These are phyloP conservation scores for Solanum hybrid DNA, from an alignment of 305 asterid genomes.

Conservation along the genomic window DNA sequence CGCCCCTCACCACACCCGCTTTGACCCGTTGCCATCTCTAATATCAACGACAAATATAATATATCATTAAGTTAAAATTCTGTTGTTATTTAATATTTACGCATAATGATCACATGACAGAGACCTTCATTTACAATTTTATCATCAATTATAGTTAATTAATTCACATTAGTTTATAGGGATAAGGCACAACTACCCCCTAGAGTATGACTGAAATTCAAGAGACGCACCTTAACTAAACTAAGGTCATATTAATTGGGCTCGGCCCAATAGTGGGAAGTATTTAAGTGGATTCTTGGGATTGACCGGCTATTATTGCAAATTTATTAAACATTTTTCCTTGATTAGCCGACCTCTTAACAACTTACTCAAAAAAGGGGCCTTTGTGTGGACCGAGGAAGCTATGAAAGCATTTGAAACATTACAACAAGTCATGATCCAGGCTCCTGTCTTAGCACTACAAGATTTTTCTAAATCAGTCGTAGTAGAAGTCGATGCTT, in stretches of 20 bases:
- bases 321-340: neutral
- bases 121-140: neutral
- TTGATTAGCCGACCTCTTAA: neutral
- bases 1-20: neutral
- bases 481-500: neutral
- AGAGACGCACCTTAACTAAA: neutral
- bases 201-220: too few relatives aligned
- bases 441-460: neutral
- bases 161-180: neutral
- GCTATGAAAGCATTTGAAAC: neutral
- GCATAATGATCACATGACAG: neutral
- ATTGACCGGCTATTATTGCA: neutral
- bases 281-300: too few relatives aligned
- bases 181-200: neutral
- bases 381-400: neutral
- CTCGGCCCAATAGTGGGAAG: too few relatives aligned
- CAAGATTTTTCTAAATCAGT: neutral
- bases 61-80: neutral
- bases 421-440: neutral
- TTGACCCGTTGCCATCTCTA: neutral
- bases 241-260: neutral
- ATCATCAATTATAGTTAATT: neutral
- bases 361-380: neutral
- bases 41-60: neutral
- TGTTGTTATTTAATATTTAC: neutral